Base-by-base conservation (phyloP, 768 basidiomycete species). In the Termitomyces sp. region DNA sequence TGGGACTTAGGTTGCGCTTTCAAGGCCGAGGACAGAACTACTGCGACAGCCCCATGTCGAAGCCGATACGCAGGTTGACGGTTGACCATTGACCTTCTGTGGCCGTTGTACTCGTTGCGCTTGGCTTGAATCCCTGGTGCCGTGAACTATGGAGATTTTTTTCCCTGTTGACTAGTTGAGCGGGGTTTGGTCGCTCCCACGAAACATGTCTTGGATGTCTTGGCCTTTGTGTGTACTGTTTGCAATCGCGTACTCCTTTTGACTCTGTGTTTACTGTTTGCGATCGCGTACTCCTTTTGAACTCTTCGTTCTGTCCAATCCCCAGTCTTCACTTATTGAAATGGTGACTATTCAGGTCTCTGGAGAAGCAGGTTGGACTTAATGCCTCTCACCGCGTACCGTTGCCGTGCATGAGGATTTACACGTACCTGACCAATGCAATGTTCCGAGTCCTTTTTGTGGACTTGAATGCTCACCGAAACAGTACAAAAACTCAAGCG, bases 401-500 rank as follows among this genome's bases (percentile, higher is more conserved):
- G n/a, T 58, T 44, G 16, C 6, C 48, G 13, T 57, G 42, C 39
- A 8, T 42, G 9, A 15, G 5, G 12, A 55, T 33, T 3, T 36
- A 44, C 54, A 57, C 48, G 22, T 13, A 16, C 20, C n/a, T 24
- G 33, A 28, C 16, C 24, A n/a, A 13, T 53, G 35, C 5, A 4
- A 36, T 32, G 52, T 28, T 48, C 49, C 40, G 63, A 58, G 59
- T 57, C 63, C 63, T 54, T 64, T 63, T 57, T 63, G 55, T 51
- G 59, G 52, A 24, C 18, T 45, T 22, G 28, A 16, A 22, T 44
- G 51, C 50, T 53, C 55, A 57, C 51, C 46, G 13, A 24, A 54
- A 38, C 12, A 44, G 40, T 64, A 64, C 63, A 64, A 60, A 64
- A 64, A 59, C 40, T 49, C 4, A 33, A 35, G 40, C 20, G 7